These are phyloP conservation scores for Penicillium samsonianum DNA, from an alignment of 495 filamentous ascomycete species.

Conservation along the genomic window DNA sequence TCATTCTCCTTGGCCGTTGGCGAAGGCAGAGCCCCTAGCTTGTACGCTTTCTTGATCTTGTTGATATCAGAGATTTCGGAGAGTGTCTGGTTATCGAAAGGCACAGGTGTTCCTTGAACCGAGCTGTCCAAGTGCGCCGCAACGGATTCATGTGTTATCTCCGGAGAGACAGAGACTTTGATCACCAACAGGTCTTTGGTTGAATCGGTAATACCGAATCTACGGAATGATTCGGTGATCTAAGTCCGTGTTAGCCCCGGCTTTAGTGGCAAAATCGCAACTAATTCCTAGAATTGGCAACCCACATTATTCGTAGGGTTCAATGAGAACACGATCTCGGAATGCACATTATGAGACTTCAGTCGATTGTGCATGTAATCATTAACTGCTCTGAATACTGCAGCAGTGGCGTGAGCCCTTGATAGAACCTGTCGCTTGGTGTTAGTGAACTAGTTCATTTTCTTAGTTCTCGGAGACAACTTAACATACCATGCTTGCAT, in stretches of 20 bases:
- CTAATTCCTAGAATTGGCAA: constrained; percentile 3
- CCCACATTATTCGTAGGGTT: constrained; percentile 82
- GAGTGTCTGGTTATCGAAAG: constrained; percentile 65
- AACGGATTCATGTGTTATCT: constrained; percentile 55
- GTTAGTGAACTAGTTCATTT: constrained; percentile 11
- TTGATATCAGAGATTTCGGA: constrained; percentile 59
- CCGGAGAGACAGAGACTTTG: constrained; percentile 60
- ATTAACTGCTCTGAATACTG: constrained; percentile 75
- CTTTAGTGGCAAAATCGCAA: neutral
- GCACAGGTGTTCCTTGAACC: constrained; percentile 63
- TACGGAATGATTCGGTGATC: constrained; percentile 89
- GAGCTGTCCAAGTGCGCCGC: constrained; percentile 59
- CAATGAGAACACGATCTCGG: constrained; percentile 84
- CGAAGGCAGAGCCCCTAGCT: constrained; percentile 59
- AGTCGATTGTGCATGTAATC: constrained; percentile 60
- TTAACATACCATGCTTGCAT: constrained; percentile 65
- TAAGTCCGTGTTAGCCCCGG: constrained; percentile 40
- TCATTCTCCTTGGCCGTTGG: constrained; percentile 24
- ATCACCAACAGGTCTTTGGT: constrained; percentile 73
- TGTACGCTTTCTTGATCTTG: constrained; percentile 81
- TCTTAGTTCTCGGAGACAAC: neutral
- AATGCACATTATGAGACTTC: constrained; percentile 85
- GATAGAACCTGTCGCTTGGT: constrained; percentile 57
- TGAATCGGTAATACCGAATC: constrained; percentile 73
- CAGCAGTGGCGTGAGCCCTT: constrained; percentile 69